Evolutionary conservation across 2,329 filamentous ascomycete species (phyloP), one percentile per base, ranked within the genome.

Genomic region (Fusarium sp.): DNA sequence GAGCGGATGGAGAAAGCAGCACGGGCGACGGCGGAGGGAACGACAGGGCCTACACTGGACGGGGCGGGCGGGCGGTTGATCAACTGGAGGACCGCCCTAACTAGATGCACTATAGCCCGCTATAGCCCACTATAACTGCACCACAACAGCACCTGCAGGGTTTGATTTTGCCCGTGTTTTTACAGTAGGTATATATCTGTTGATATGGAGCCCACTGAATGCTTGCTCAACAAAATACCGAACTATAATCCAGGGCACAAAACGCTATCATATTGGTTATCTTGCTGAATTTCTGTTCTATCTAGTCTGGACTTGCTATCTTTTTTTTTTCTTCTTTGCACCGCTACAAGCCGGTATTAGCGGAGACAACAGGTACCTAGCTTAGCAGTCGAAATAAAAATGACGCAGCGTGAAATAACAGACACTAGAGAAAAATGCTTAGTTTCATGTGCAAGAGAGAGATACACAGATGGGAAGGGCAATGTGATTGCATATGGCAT

Each of bases 341-440:
- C 69, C 70, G 73, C 42, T 62, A 61, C 68, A 75, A 77, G 69
- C 74, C 75, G 75, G 61, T 68, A 45, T 47, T 47, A 56, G 69
- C 51, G 70, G 38, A 63, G 51, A 63, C 60, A 28, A 67, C 30
- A 50, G 39, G 61, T 51, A 59, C 28, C 35, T 38, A 59, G 31
- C 35, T 38, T 20, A 45, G 48, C 42, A 30, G 31, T 71, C 58
- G 42, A 77, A 77, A 77, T 73, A 67, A 77, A 77, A 77, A 77
- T 77, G 70, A 77, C 75, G 75, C 75, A 77, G 71, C 20, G 24
- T 55, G 48, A 68, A 73, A 66, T 68, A 75, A 69, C 62, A 57
- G 61, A 60, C 60, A 70, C 75, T 67, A 76, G 47, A 62, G 63
- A 61, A 72, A 69, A 68, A 26, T 36, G 48, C 31, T 38, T 48